Conservation (phyloP, 2,329 filamentous ascomycete genomes). For the Fusarium armeniacum region DNA sequence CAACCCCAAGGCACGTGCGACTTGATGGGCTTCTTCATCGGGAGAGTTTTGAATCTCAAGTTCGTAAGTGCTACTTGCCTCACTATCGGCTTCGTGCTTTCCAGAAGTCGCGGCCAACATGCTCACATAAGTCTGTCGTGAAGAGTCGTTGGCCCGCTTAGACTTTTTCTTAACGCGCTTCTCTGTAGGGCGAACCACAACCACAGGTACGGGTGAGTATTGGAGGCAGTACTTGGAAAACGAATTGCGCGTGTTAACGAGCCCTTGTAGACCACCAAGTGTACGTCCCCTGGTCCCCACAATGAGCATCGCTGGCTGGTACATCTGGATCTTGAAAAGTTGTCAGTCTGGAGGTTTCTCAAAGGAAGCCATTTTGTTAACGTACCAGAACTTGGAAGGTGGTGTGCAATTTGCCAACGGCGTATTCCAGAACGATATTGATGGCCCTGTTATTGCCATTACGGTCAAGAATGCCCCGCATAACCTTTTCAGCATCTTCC, state of each 20-base stretch:
- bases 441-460: conserved; percentile 86
- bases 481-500: conserved; percentile 79
- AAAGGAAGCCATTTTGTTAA: neutral
- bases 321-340: conserved; percentile 80
- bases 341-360: conserved; percentile 16
- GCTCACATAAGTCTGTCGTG: conserved; percentile 80
- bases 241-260: conserved; percentile 82
- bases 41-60: conserved; percentile 68
- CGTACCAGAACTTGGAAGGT: conserved; percentile 91
- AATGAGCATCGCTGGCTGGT: conserved; percentile 91
- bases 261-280: conserved; percentile 85
- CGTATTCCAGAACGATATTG: conserved; percentile 87
- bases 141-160: conserved; percentile 84
- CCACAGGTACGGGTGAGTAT: conserved; percentile 92
- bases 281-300: conserved; percentile 90
- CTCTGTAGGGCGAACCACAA: conserved; percentile 88
- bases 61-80: conserved; percentile 66
- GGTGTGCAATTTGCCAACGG: conserved; percentile 88
- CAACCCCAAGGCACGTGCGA: conserved; percentile 73
- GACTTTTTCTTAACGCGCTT: conserved; percentile 92
- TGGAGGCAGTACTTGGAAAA: conserved; percentile 96
- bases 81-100: conserved; percentile 70
- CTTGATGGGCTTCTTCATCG: conserved; percentile 74
- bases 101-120: conserved; percentile 77
- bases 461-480: conserved; percentile 82